A percentile compares a stretch with the other conserved stretches of the same genome.
phyloP scores from a whole-genome alignment of 2,329 filamentous ascomycete genomes.

The Aulographum hederae region DNA sequence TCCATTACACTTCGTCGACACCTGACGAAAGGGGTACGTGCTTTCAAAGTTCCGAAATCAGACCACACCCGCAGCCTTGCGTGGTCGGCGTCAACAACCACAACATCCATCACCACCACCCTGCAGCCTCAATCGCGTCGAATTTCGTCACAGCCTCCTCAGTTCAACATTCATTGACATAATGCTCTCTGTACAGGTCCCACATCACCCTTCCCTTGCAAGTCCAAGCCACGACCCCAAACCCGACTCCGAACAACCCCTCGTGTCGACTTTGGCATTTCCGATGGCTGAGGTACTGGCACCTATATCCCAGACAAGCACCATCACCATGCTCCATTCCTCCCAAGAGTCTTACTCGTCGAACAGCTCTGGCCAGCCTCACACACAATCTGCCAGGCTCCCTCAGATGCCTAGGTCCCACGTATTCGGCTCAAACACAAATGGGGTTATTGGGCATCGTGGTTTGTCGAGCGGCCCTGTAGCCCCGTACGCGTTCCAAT shows the following conservation, averaged over 20 bases:
- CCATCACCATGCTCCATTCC: constrained; percentile 32
- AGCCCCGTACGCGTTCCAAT: constrained; percentile 30
- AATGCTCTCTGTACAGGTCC: too few relatives aligned
- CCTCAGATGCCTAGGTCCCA: constrained; percentile 22
- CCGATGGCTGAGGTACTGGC: constrained; percentile 26
- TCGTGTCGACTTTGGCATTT: neutral
- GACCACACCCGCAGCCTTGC: neutral
- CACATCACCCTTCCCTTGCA: neutral
- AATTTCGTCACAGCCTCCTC: neutral
- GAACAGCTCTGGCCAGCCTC: constrained; percentile 15
- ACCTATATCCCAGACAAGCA: constrained; percentile 25
- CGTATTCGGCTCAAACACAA: constrained; percentile 21
- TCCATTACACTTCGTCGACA: too few relatives aligned
- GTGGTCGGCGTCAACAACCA: neutral
- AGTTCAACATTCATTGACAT: neutral
- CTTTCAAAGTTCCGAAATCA: neutral
- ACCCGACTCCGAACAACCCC: neutral
- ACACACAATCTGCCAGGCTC: constrained; percentile 19
- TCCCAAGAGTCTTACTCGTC: constrained; percentile 28
- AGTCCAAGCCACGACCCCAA: neutral
- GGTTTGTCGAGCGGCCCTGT: constrained; percentile 24
- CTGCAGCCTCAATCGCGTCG: neutral
- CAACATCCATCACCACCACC: neutral
- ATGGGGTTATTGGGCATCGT: constrained; percentile 20
- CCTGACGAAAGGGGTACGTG: constrained; percentile 2